These are phyloP conservation scores for Starmerella lactis-condensi DNA, from an alignment of 805 yeast species.

Conservation along the genomic window DNA sequence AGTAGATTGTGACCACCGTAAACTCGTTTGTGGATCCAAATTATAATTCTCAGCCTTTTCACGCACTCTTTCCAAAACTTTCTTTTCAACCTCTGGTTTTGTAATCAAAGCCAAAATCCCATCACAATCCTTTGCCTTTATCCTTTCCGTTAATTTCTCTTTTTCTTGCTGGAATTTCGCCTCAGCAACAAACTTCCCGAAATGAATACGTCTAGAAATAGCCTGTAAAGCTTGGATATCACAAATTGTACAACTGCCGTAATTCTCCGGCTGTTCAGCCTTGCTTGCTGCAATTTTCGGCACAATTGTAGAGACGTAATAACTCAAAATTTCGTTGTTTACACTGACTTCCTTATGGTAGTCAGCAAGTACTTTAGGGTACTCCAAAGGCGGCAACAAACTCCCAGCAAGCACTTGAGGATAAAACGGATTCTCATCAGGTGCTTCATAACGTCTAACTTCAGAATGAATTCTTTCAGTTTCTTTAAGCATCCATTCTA, in stretches of 20 bases:
- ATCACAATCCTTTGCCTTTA: slow-evolving; percentile 41
- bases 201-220: slow-evolving; percentile 79
- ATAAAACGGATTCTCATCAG: slow-evolving; percentile 83
- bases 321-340: slow-evolving; percentile 45
- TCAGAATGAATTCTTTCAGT: slow-evolving; percentile 61
- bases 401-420: slow-evolving; percentile 47
- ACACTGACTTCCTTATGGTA: slow-evolving; percentile 60
- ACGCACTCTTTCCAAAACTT: slow-evolving; percentile 57
- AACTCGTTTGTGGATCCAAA: slow-evolving; percentile 48
- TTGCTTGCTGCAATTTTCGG: slow-evolving; percentile 48
- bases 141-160: slow-evolving; percentile 44
- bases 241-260: slow-evolving; percentile 67
- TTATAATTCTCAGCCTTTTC: slow-evolving; percentile 78
- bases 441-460: slow-evolving; percentile 77
- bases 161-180: slow-evolving; percentile 62
- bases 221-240: slow-evolving; percentile 83
- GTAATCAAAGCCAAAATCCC: slow-evolving; percentile 74
- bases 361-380: slow-evolving; percentile 61
- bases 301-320: slow-evolving; percentile 56
- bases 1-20: slow-evolving; percentile 42
- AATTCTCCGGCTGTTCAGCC: slow-evolving; percentile 68
- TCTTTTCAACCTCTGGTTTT: slow-evolving; percentile 68
- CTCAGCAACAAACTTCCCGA: slow-evolving; percentile 95
- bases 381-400: slow-evolving; percentile 59
- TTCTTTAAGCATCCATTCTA: slow-evolving; percentile 70